Evolutionary conservation across 148 eudicot species (phyloP).

Genomic region (Euryodendron excelsum): DNA sequence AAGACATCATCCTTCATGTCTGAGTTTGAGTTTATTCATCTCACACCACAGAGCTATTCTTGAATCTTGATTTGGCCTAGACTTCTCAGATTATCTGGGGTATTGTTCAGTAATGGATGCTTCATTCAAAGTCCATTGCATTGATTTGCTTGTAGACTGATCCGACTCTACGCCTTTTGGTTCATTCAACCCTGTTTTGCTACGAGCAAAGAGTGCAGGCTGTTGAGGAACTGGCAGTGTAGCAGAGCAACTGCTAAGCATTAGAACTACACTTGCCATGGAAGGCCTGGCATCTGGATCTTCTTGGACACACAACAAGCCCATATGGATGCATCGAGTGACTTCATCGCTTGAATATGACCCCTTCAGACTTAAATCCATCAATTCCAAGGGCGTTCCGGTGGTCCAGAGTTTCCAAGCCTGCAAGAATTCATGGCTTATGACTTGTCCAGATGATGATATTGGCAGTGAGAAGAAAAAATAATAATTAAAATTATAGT

Average conservation of each 20-base stretch:
- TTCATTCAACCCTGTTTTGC: background rate
- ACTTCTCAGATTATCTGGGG: background rate
- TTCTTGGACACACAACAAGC: conserved; percentile 41
- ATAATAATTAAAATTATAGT: background rate
- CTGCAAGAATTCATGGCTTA: conserved; percentile 2
- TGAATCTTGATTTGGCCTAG: background rate
- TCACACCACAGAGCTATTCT: background rate
- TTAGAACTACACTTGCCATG: conserved; percentile 35
- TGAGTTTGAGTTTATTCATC: background rate
- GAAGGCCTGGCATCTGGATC: conserved; percentile 29
- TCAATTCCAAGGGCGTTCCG: conserved; percentile 7
- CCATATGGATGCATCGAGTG: conserved; percentile 29
- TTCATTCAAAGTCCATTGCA: conserved; percentile 3
- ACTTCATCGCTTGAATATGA: conserved; percentile 15
- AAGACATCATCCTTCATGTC: no score
- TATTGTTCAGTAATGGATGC: background rate
- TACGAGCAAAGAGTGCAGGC: conserved; percentile 23
- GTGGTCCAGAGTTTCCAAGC: conserved; percentile 40
- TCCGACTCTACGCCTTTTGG: background rate
- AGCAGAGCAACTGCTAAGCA: conserved; percentile 32
- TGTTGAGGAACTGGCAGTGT: conserved; percentile 10
- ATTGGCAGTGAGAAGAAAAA: no score
- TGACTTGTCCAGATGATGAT: background rate
- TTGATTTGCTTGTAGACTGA: background rate
- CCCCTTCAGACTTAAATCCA: conserved; percentile 21